A percentile compares a stretch with the other conserved stretches of the same genome.
Evolutionary conservation across 2,329 filamentous ascomycete genomes (phyloP).

Genomic region (Cercospora nicotianae): DNA sequence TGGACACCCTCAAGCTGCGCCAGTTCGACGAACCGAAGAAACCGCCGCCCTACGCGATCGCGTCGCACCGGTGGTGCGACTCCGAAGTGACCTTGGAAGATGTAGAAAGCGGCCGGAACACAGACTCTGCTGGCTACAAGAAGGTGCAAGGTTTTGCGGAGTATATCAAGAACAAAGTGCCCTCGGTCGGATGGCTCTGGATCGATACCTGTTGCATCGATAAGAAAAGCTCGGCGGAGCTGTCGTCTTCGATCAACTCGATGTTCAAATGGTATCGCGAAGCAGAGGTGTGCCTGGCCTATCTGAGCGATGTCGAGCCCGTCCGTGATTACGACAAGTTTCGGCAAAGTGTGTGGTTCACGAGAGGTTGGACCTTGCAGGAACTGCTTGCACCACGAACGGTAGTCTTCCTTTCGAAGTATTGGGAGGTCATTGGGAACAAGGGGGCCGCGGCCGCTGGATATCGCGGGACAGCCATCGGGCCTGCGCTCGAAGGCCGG

Average conservation of each 20-base stretch:
- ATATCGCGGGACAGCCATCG: background rate
- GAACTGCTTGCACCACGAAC: slow-evolving; percentile 28
- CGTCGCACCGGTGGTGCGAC: too few relatives aligned
- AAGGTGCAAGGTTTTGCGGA: too few relatives aligned
- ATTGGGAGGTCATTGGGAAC: slow-evolving; percentile 30
- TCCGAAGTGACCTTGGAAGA: too few relatives aligned
- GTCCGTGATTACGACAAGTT: background rate
- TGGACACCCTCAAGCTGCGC: too few relatives aligned
- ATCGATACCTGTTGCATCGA: slow-evolving; percentile 20
- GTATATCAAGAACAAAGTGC: too few relatives aligned
- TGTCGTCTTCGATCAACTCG: slow-evolving; percentile 26
- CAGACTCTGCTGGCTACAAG: too few relatives aligned
- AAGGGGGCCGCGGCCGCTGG: slow-evolving; percentile 13
- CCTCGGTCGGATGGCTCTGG: background rate
- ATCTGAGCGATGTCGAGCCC: slow-evolving; percentile 20
- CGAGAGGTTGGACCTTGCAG: slow-evolving; percentile 17
- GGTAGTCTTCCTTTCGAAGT: slow-evolving; percentile 24
- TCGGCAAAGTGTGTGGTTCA: too few relatives aligned
- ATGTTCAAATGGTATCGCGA: slow-evolving; percentile 30
- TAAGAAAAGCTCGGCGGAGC: slow-evolving; percentile 23
- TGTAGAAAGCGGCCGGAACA: too few relatives aligned
- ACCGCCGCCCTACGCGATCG: too few relatives aligned
- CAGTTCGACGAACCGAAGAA: too few relatives aligned
- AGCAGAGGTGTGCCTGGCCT: slow-evolving; percentile 23
- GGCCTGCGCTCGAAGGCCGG: slow-evolving; percentile 13